Evolutionary conservation across 2,329 filamentous ascomycete species (phyloP).

Genomic region (Ceratocystis cacaofunesta): DNA sequence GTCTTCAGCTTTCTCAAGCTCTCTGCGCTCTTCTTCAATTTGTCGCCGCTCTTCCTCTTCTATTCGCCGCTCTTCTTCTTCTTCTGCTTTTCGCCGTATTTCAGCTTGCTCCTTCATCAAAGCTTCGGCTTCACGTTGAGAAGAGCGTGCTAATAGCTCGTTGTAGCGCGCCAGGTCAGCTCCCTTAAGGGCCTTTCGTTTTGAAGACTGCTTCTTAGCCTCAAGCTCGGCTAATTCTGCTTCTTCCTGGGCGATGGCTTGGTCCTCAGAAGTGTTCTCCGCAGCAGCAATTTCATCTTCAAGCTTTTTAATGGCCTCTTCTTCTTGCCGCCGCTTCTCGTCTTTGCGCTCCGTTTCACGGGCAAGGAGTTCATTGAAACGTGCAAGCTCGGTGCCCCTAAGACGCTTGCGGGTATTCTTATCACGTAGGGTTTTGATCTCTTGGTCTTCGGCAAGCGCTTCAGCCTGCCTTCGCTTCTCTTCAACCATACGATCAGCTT

Average conservation of each 20-base stretch:
- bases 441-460: conserved; percentile 1
- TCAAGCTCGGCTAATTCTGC: conserved; percentile 12
- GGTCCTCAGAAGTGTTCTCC: conserved; percentile 8
- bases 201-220: conserved; percentile 9
- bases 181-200: conserved; percentile 3
- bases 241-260: conserved; percentile 13
- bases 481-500: conserved; percentile 7
- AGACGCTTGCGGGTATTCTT: conserved; percentile 2
- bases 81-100: conserved; percentile 2
- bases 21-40: conserved; percentile 7
- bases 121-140: conserved; percentile 13
- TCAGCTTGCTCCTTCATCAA: conserved; percentile 13
- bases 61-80: conserved; percentile 10
- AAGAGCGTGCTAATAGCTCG: conserved; percentile 12
- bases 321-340: conserved; percentile 3
- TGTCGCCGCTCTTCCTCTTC: conserved; percentile 14
- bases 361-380: conserved; percentile 10
- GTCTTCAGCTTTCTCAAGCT: conserved; percentile 9
- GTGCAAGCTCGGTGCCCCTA: conserved; percentile 3
- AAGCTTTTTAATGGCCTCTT: conserved; percentile 5
- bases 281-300: conserved; percentile 13
- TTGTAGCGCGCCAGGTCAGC: conserved; percentile 13
- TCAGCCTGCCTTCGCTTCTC: conserved; percentile 11
- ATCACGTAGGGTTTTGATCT: conserved; percentile 8
- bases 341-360: not conserved